Evolutionary conservation across 495 filamentous ascomycete species (phyloP).

Genomic region (Thermochaetoides thermophila): DNA sequence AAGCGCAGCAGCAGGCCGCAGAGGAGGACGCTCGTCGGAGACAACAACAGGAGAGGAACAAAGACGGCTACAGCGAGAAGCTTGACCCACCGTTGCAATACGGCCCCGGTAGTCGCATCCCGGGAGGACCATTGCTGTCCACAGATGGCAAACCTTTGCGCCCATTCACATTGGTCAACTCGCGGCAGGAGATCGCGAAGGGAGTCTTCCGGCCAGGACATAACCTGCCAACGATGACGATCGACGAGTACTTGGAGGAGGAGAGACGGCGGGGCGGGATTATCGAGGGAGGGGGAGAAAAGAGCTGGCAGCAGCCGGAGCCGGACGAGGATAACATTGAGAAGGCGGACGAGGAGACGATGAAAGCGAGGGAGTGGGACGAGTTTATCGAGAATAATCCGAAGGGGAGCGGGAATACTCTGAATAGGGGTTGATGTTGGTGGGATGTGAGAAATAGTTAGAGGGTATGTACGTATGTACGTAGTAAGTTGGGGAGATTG

Average conservation of each 20-base stretch:
- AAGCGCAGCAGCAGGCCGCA: constrained; percentile 1
- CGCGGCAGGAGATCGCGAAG: constrained; percentile 56
- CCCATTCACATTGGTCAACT: constrained; percentile 77
- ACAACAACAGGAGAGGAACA: too few relatives aligned
- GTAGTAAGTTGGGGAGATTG: too few relatives aligned
- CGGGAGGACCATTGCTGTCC: constrained; percentile 64
- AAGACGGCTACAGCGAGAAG: constrained; percentile 49
- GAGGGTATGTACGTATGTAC: background rate
- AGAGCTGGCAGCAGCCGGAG: constrained; percentile 52
- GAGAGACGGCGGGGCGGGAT: constrained; percentile 78
- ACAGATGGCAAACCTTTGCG: constrained; percentile 72
- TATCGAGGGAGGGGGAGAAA: constrained; percentile 77
- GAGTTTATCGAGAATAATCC: constrained; percentile 87
- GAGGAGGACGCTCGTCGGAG: constrained; percentile 38
- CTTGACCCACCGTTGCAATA: constrained; percentile 45
- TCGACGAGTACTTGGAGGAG: constrained; percentile 94
- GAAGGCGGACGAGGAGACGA: constrained; percentile 72
- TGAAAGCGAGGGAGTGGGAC: constrained; percentile 92
- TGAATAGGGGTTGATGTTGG: constrained; percentile 54
- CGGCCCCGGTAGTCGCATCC: constrained; percentile 22
- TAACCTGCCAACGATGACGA: constrained; percentile 90
- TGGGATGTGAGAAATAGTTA: background rate
- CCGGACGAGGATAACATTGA: constrained; percentile 80
- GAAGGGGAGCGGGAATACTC: constrained; percentile 69
- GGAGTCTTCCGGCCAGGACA: constrained; percentile 87